phyloP scores from a whole-genome alignment of 1,139 yeast species.

The Saccharomyces hybrid region DNA sequence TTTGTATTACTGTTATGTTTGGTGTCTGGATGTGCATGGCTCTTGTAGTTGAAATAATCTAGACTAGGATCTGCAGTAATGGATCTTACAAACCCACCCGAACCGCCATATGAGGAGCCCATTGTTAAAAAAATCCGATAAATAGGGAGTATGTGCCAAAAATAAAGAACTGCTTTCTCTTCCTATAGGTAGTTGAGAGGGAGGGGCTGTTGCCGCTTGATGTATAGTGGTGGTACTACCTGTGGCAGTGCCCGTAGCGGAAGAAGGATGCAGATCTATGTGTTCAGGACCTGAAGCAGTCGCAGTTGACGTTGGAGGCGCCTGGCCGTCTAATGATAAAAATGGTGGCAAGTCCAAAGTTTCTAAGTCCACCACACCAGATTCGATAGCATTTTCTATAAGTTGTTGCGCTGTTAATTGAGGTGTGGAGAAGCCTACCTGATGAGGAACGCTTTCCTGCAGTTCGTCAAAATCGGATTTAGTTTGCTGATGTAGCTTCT shows the following conservation, averaged over 20 bases:
- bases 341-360: constrained; percentile 4
- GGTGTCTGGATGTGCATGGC: background rate
- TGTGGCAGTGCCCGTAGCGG: background rate
- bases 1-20: background rate
- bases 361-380: constrained; percentile 6
- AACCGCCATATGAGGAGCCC: constrained; percentile 29
- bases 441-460: constrained; percentile 37
- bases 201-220: constrained; percentile 2
- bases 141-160: background rate
- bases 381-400: constrained; percentile 30
- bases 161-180: background rate
- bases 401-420: constrained; percentile 44
- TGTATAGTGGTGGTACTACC: background rate
- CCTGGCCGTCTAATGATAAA: constrained; percentile 1
- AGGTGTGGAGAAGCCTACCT: constrained; percentile 75
- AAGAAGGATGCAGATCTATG: constrained; percentile 2
- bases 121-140: constrained; percentile 28
- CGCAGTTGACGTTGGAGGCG: background rate
- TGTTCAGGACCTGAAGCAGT: background rate
- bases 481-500: constrained; percentile 4
- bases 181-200: constrained; percentile 8
- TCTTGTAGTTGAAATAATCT: constrained; percentile 19
- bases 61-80: constrained; percentile 16
- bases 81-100: constrained; percentile 23
- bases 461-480: constrained; percentile 13